A percentile compares a stretch with the other conserved stretches of the same genome.
phyloP scores from a whole-genome alignment of 2,329 filamentous ascomycete species.

The Cadophora luteo-olivacea region DNA sequence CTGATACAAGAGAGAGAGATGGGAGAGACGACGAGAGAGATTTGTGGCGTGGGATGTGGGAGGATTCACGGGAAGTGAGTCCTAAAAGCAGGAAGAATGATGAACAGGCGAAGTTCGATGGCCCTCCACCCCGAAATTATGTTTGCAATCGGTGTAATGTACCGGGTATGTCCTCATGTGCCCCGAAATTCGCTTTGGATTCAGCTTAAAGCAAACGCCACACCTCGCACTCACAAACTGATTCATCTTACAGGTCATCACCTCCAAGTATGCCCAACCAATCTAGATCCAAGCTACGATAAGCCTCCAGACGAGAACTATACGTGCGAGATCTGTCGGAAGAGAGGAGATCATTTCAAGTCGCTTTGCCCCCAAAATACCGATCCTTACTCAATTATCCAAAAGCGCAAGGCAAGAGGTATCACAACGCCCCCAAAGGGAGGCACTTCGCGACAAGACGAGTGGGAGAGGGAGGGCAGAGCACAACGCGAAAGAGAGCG shows the following conservation, averaged over 20 bases:
- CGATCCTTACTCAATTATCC: constrained; percentile 44
- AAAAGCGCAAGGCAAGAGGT: constrained; percentile 41
- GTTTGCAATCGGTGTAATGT: constrained; percentile 39
- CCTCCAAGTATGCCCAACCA: constrained; percentile 50
- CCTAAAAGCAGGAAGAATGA: not conserved
- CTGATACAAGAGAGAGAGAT: not conserved
- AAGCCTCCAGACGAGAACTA: constrained; percentile 43
- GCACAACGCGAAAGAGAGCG: constrained; percentile 2
- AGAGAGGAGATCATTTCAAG: constrained; percentile 46
- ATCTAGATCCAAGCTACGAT: constrained; percentile 50
- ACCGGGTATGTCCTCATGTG: constrained; percentile 32
- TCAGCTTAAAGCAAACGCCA: not conserved
- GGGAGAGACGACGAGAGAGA: not conserved
- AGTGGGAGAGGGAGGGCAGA: not conserved
- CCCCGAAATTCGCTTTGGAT: not conserved
- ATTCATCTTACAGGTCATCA: constrained; percentile 47
- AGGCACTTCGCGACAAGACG: not conserved
- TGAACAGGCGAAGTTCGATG: constrained; percentile 16
- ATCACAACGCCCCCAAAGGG: constrained; percentile 17
- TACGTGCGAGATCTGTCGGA: constrained; percentile 46
- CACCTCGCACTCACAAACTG: not conserved
- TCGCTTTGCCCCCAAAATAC: constrained; percentile 49
- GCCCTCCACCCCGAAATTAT: constrained; percentile 33
- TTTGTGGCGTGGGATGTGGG: not conserved
- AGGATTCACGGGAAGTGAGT: not conserved